These are phyloP conservation scores for Pseudocercospora crystallina DNA, from an alignment of 2,329 filamentous ascomycete genomes.

Conservation along the genomic window DNA sequence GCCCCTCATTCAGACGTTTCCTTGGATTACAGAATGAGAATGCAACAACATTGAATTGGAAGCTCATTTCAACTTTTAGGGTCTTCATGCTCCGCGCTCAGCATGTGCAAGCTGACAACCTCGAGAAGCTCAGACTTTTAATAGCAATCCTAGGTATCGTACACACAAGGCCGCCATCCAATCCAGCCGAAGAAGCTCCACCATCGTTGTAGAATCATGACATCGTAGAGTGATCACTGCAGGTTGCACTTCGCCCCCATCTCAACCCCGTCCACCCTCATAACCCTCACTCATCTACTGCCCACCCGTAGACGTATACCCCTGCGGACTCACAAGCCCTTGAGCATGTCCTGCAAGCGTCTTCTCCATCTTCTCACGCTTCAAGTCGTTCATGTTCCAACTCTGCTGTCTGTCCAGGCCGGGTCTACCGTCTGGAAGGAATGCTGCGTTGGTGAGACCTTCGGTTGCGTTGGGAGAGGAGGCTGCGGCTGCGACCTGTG, in stretches of 20 bases:
- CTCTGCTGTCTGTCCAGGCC: slow-evolving; percentile 29
- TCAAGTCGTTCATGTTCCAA: slow-evolving; percentile 33
- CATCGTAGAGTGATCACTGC: not conserved
- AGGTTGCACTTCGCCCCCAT: not conserved
- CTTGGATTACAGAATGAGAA: not conserved
- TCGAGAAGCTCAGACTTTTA: too few species aligned
- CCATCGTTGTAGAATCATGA: not conserved
- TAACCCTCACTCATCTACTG: slow-evolving; percentile 1
- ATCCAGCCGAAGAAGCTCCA: not conserved
- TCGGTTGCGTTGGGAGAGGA: not conserved
- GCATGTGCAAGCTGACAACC: too few species aligned
- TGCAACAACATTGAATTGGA: too few species aligned
- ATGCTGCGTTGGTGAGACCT: not conserved
- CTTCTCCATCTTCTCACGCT: slow-evolving; percentile 31
- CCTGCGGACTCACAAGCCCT: slow-evolving; percentile 9
- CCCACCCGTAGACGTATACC: slow-evolving; percentile 9
- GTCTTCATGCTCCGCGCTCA: too few species aligned
- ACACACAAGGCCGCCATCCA: too few species aligned
- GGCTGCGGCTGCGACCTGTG: not conserved
- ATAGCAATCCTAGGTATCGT: too few species aligned
- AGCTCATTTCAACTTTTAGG: too few species aligned
- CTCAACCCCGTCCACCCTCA: not conserved
- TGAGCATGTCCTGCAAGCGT: slow-evolving; percentile 22
- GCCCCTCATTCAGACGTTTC: slow-evolving; percentile 23
- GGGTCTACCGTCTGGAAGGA: slow-evolving; percentile 14